phyloP scores from a whole-genome alignment of 768 basidiomycete genomes.

The Amanita molliuscula region DNA sequence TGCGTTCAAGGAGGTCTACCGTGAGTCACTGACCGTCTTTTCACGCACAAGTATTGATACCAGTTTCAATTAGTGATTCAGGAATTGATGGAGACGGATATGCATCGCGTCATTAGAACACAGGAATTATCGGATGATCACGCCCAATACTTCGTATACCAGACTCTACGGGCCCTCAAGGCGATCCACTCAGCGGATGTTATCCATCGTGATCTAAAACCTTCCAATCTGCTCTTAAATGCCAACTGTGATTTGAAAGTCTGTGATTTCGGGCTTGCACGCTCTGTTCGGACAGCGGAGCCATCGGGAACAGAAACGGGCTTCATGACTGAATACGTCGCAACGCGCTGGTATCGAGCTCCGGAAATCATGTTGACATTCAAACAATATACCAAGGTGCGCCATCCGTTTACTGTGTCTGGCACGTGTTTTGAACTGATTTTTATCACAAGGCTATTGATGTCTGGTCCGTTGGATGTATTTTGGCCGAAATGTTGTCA shows the following conservation, averaged over 20 bases:
- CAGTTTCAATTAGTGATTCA: constrained; percentile 52
- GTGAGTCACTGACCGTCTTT: constrained; percentile 26
- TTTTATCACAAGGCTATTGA: constrained; percentile 55
- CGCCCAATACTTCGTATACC: constrained; percentile 88
- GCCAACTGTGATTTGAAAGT: constrained; percentile 96
- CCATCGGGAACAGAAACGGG: constrained; percentile 76
- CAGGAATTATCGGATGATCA: constrained; percentile 95
- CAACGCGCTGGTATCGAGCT: constrained; percentile 97
- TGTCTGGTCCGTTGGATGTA: constrained; percentile 82
- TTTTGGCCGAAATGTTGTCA: constrained; percentile 94
- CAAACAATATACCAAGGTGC: constrained; percentile 92
- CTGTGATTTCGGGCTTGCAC: constrained; percentile 89
- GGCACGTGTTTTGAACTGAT: constrained; percentile 2
- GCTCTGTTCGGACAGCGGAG: constrained; percentile 81
- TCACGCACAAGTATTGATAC: neutral
- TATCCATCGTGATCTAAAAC: constrained; percentile 94
- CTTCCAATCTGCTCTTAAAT: constrained; percentile 94
- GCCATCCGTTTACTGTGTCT: constrained; percentile 13
- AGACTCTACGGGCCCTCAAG: constrained; percentile 91
- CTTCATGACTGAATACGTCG: constrained; percentile 97
- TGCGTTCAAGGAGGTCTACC: constrained; percentile 80
- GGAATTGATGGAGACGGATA: constrained; percentile 92
- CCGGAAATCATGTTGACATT: constrained; percentile 99
- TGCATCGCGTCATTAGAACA: constrained; percentile 94
- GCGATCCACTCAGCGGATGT: constrained; percentile 95